phyloP scores from a whole-genome alignment of 192 early-diverging fungal species.

The Phycomyces blakesleeanus region DNA sequence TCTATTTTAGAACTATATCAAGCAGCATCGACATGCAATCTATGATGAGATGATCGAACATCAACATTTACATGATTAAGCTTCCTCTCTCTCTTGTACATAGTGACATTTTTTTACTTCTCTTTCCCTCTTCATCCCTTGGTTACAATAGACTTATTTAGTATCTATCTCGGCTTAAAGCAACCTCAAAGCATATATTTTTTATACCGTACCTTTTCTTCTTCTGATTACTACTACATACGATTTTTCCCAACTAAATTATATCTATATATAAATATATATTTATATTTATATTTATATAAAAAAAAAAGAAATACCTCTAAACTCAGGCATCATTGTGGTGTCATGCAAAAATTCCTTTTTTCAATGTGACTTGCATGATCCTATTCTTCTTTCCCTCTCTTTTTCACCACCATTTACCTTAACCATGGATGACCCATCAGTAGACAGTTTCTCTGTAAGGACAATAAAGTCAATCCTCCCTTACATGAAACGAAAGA shows the following conservation, averaged over 20 bases:
- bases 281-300: too few relatives aligned
- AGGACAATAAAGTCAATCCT: too few relatives aligned
- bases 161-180: not conserved
- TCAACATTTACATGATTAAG: not conserved
- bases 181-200: not conserved
- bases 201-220: not conserved
- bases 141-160: conserved; percentile 2
- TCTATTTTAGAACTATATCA: conserved; percentile 17
- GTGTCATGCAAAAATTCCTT: too few relatives aligned
- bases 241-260: not conserved
- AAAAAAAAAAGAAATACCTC: too few relatives aligned
- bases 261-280: not conserved
- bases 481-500: not conserved
- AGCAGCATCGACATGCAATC: conserved; percentile 15
- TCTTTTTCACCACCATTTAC: too few relatives aligned
- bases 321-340: too few relatives aligned
- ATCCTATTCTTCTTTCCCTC: too few relatives aligned
- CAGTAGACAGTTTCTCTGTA: not conserved
- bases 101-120: not conserved
- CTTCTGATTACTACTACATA: conserved; percentile 1
- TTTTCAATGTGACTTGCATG: too few relatives aligned
- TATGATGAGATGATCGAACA: conserved; percentile 4
- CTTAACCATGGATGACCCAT: not conserved
- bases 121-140: not conserved
- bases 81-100: not conserved